These are phyloP conservation scores for Vitis amurensis DNA, from an alignment of 164 flowering plant species.

Conservation along the genomic window DNA sequence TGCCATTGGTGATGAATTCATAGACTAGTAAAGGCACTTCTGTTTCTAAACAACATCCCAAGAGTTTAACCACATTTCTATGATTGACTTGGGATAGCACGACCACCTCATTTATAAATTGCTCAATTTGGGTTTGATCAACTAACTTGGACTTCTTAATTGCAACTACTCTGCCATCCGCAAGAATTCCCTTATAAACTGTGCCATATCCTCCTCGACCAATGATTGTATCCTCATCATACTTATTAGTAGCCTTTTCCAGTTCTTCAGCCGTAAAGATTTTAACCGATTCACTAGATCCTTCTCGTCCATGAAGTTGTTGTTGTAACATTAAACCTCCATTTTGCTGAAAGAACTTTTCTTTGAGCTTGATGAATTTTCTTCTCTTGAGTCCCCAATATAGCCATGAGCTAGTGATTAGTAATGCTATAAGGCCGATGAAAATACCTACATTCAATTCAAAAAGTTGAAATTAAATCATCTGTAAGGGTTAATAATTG, in stretches of 20 bases:
- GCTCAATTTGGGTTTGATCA: too few species aligned
- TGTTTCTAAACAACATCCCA: slow-evolving; percentile 28
- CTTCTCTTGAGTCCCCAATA: background rate
- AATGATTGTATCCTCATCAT: background rate
- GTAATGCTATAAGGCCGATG: background rate
- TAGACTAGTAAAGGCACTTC: slow-evolving; percentile 24
- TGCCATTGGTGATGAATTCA: slow-evolving; percentile 18
- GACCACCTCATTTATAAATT: slow-evolving; percentile 16
- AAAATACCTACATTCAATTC: background rate
- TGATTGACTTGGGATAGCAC: slow-evolving; percentile 23
- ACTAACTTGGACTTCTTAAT: too few species aligned
- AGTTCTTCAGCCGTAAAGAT: slow-evolving; percentile 5
- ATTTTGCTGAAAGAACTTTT: slow-evolving; percentile 6
- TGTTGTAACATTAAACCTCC: slow-evolving; percentile 3
- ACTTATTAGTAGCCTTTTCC: background rate
- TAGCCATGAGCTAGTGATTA: background rate
- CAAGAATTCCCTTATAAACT: slow-evolving; percentile 15
- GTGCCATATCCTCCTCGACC: slow-evolving; percentile 6
- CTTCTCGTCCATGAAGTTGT: background rate
- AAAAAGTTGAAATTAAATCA: too few species aligned
- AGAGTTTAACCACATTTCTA: slow-evolving; percentile 18
- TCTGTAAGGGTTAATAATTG: too few species aligned
- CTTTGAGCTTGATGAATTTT: background rate
- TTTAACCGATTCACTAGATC: background rate
- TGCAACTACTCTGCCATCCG: too few species aligned